A percentile compares a stretch with the other conserved stretches of the same genome.
phyloP scores from a whole-genome alignment of 2,329 filamentous ascomycete genomes.

The Aspergillus viridinutans region DNA sequence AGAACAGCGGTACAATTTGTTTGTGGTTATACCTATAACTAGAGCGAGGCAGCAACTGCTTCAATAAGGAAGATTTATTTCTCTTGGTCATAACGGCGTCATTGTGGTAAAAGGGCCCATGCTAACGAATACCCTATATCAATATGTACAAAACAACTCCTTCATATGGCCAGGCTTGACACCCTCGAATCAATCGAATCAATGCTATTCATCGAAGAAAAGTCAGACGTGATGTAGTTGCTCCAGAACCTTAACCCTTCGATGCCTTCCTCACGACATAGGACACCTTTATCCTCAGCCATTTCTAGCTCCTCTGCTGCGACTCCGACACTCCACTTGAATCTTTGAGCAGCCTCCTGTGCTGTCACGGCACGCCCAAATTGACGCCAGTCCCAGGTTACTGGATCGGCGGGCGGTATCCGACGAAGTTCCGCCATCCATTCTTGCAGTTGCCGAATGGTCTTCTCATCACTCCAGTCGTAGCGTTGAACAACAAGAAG shows the following conservation, averaged over 20 bases:
- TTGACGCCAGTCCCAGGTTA: slow-evolving; percentile 68
- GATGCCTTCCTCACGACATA: slow-evolving; percentile 88
- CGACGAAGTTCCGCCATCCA: slow-evolving; percentile 75
- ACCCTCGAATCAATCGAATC: not conserved
- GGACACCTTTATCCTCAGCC: slow-evolving; percentile 82
- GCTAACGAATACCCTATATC: not conserved
- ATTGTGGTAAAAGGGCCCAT: not conserved
- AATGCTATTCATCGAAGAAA: not conserved
- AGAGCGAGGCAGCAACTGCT: not conserved
- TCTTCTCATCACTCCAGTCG: slow-evolving; percentile 87
- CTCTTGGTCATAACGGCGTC: not conserved
- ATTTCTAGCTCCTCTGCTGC: slow-evolving; percentile 94
- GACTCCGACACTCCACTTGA: slow-evolving; percentile 96
- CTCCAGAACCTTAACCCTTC: slow-evolving; percentile 93
- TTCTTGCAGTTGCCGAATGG: slow-evolving; percentile 66
- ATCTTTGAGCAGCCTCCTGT: slow-evolving; percentile 80
- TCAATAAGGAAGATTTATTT: not conserved
- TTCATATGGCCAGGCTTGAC: not conserved
- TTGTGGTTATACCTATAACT: not conserved
- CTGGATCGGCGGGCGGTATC: slow-evolving; percentile 60
- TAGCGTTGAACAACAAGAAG: slow-evolving; percentile 88
- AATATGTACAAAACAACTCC: not conserved
- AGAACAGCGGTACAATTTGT: not conserved
- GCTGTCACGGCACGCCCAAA: slow-evolving; percentile 87
- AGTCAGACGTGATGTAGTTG: slow-evolving; percentile 52